A percentile compares a stretch with the other conserved stretches of the same genome.
Evolutionary conservation across 2,329 filamentous ascomycete species (phyloP).

Genomic region (Sarocladiaceae sp.): DNA sequence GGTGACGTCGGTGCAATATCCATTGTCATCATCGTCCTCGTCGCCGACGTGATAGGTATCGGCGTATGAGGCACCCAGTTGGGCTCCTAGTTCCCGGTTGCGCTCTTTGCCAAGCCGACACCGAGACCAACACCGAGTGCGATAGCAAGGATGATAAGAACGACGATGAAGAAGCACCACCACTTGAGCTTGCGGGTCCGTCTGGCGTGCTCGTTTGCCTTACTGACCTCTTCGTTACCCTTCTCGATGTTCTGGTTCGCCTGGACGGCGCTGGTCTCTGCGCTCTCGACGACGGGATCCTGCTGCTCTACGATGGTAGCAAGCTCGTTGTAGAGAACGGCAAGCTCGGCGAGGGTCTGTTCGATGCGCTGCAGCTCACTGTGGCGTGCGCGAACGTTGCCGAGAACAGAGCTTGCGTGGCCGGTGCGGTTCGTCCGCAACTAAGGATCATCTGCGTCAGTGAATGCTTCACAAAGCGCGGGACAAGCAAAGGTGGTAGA

Average conservation of each 20-base stretch:
- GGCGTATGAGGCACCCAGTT: conserved; percentile 9
- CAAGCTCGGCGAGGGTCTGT: conserved; percentile 64
- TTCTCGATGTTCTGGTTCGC: conserved; percentile 61
- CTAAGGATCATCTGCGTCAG: conserved; percentile 32
- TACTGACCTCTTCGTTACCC: conserved; percentile 62
- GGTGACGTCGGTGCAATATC: background rate
- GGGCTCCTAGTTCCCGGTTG: conserved; percentile 3
- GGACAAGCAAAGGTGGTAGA: conserved; percentile 1
- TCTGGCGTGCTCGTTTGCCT: conserved; percentile 61
- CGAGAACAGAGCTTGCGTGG: conserved; percentile 66
- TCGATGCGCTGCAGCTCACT: conserved; percentile 79
- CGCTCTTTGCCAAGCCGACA: conserved; percentile 30
- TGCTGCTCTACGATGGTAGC: conserved; percentile 69
- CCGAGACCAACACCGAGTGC: conserved; percentile 49
- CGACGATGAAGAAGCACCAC: conserved; percentile 62
- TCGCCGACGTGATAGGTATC: background rate
- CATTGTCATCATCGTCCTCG: background rate
- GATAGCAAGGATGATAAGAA: conserved; percentile 52
- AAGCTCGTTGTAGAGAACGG: conserved; percentile 66
- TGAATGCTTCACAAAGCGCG: background rate
- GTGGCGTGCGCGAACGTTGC: conserved; percentile 74
- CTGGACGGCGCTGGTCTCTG: conserved; percentile 59
- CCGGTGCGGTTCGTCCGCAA: conserved; percentile 69
- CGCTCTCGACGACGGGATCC: conserved; percentile 54
- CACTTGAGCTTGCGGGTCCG: conserved; percentile 72